phyloP scores from a whole-genome alignment of 106 monocot species.

The Apostasia ramifera region DNA sequence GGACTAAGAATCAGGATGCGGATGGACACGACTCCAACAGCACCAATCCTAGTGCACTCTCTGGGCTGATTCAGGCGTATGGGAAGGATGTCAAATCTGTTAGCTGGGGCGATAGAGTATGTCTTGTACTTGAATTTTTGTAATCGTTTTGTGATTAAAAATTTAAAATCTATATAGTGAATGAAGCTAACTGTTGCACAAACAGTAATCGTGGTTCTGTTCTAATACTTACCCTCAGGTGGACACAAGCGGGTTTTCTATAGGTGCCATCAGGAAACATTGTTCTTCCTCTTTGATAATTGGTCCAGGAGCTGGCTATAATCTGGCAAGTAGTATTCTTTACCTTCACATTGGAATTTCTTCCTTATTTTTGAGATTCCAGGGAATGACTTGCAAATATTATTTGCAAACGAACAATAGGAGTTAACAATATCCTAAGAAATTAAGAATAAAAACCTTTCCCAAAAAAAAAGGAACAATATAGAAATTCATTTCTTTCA shows the following conservation, averaged over 20 bases:
- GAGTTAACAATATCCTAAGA: too few species aligned
- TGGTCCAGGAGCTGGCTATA: slow-evolving; percentile 87
- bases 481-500: too few species aligned
- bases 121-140: not conserved
- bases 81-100: slow-evolving; percentile 52
- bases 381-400: too few species aligned
- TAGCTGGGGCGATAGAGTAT: slow-evolving; percentile 90
- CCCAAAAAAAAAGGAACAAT: too few species aligned
- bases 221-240: slow-evolving; percentile 30
- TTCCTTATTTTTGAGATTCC: not conserved
- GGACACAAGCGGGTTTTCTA: slow-evolving; percentile 71
- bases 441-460: too few species aligned
- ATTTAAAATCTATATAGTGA: too few species aligned
- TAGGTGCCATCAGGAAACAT: slow-evolving; percentile 42
- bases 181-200: too few species aligned
- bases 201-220: too few species aligned
- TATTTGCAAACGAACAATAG: too few species aligned
- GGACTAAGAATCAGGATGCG: slow-evolving; percentile 70
- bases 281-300: slow-evolving; percentile 54
- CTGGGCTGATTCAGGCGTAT: slow-evolving; percentile 72
- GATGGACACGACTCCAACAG: slow-evolving; percentile 32
- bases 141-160: too few species aligned
- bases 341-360: not conserved
- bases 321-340: slow-evolving; percentile 51
- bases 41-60: slow-evolving; percentile 33